Evolutionary conservation across 768 basidiomycete species (phyloP), one percentile per base, ranked within the genome.

Genomic region (Cystobasidium onofrii): DNA sequence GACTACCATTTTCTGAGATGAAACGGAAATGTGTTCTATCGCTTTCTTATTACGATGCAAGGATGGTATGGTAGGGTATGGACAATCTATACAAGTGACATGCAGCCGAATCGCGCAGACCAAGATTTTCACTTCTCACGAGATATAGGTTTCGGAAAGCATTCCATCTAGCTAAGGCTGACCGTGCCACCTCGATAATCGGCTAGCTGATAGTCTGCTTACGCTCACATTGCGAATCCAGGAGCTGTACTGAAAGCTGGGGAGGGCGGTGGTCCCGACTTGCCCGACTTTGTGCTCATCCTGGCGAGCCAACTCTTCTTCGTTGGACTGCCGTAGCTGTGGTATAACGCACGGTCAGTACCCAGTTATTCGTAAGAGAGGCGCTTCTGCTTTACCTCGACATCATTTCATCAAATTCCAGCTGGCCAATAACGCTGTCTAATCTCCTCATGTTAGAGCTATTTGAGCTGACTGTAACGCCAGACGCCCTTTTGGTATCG

Each of bases 151-250:
- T n/a, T n/a, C n/a, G n/a, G n/a, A n/a, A n/a, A n/a, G n/a, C n/a
- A n/a, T n/a, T n/a, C n/a, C n/a, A n/a, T n/a, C n/a, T n/a, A n/a
- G n/a, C n/a, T n/a, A n/a, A n/a, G n/a, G n/a, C n/a, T n/a, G n/a
- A n/a, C n/a, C n/a, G n/a, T n/a, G n/a, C n/a, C n/a, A n/a, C n/a
- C n/a, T n/a, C n/a, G n/a, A n/a, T n/a, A n/a, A n/a, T n/a, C n/a
- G n/a, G n/a, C n/a, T n/a, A n/a, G n/a, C n/a, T n/a, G n/a, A n/a
- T n/a, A n/a, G n/a, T n/a, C n/a, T n/a, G n/a, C n/a, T n/a, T n/a
- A n/a, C 31, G 13, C 41, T 41, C 39, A 71, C 69, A 71, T 29
- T 6, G 69, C 69, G 34, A 71, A 71, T 15, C 69, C 69, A 10
- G 46, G 46, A 7, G 54, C 31, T 18, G 27, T 7, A 44, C 52